These are phyloP conservation scores for Penicillium goetzii DNA, from an alignment of 495 filamentous ascomycete genomes.

Conservation along the genomic window DNA sequence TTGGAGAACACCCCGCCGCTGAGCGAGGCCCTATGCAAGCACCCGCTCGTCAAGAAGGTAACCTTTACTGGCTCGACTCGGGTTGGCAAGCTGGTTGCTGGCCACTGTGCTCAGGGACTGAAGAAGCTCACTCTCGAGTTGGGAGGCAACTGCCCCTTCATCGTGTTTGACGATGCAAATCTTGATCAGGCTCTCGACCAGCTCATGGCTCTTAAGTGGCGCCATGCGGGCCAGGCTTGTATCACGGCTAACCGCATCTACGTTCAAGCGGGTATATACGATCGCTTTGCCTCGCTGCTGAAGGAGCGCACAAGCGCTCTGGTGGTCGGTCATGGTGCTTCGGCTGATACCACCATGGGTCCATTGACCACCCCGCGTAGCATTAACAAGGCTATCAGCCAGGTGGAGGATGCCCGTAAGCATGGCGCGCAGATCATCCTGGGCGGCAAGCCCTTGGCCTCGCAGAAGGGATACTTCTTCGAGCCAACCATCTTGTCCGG, in stretches of 20 bases:
- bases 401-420: slow-evolving; percentile 65
- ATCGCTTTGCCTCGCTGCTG: slow-evolving; percentile 56
- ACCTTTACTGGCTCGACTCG: slow-evolving; percentile 73
- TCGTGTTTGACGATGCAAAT: slow-evolving; percentile 76
- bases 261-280: slow-evolving; percentile 62
- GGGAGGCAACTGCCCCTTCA: slow-evolving; percentile 75
- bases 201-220: slow-evolving; percentile 67
- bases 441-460: slow-evolving; percentile 56
- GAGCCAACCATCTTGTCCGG: slow-evolving; percentile 69
- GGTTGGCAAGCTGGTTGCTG: slow-evolving; percentile 66
- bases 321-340: slow-evolving; percentile 66
- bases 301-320: slow-evolving; percentile 58
- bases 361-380: slow-evolving; percentile 66
- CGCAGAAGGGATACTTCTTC: slow-evolving; percentile 68
- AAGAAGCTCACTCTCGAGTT: slow-evolving; percentile 77
- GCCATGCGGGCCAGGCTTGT: slow-evolving; percentile 72
- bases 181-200: slow-evolving; percentile 63
- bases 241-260: slow-evolving; percentile 76
- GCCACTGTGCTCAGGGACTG: slow-evolving; percentile 61
- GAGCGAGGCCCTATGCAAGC: slow-evolving; percentile 67
- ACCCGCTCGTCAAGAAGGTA: slow-evolving; percentile 68
- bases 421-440: slow-evolving; percentile 62
- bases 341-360: slow-evolving; percentile 64
- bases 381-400: slow-evolving; percentile 63
- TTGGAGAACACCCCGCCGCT: slow-evolving; percentile 66